These are phyloP conservation scores for Pseudogymnoascus sp. DNA, from an alignment of 2,329 filamentous ascomycete species.

Conservation along the genomic window DNA sequence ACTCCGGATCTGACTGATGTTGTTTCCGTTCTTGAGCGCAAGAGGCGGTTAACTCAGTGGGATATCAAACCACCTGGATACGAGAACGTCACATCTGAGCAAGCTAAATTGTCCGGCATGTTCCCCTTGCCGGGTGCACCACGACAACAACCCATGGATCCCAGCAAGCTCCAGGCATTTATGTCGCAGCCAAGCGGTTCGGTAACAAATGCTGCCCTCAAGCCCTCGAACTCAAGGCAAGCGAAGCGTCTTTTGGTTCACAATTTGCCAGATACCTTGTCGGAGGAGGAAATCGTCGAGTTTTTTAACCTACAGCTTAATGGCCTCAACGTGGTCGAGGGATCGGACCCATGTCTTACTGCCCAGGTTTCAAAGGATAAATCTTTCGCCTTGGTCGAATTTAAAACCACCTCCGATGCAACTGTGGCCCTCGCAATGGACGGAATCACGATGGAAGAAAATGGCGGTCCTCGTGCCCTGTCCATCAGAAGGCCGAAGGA, in stretches of 20 bases:
- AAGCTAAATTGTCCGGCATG: conserved; percentile 98
- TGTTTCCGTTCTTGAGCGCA: conserved; percentile 72
- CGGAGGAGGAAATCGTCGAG: conserved; percentile 64
- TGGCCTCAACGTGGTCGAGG: conserved; percentile 84
- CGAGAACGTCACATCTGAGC: conserved; percentile 95
- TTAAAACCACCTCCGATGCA: conserved; percentile 77
- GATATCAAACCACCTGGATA: conserved; percentile 98
- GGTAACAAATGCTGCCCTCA: conserved; percentile 63
- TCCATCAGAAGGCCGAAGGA: conserved; percentile 85
- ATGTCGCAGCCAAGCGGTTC: conserved; percentile 79
- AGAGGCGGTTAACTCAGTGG: conserved; percentile 94
- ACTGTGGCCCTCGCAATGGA: conserved; percentile 87
- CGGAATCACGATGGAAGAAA: conserved; percentile 77
- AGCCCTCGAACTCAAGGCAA: conserved; percentile 88
- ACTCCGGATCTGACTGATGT: conserved; percentile 90
- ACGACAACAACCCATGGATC: conserved; percentile 90
- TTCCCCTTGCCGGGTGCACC: conserved; percentile 95
- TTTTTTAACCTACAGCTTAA: conserved; percentile 98
- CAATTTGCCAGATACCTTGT: conserved; percentile 66
- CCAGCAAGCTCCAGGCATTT: conserved; percentile 85
- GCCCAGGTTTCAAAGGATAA: conserved; percentile 74
- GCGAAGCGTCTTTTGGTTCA: conserved; percentile 84
- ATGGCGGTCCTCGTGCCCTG: conserved; percentile 48
- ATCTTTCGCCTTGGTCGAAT: conserved; percentile 81
- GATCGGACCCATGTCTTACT: conserved; percentile 73